phyloP scores from a whole-genome alignment of 257 asterid genomes.

The Sherardia arvensis region DNA sequence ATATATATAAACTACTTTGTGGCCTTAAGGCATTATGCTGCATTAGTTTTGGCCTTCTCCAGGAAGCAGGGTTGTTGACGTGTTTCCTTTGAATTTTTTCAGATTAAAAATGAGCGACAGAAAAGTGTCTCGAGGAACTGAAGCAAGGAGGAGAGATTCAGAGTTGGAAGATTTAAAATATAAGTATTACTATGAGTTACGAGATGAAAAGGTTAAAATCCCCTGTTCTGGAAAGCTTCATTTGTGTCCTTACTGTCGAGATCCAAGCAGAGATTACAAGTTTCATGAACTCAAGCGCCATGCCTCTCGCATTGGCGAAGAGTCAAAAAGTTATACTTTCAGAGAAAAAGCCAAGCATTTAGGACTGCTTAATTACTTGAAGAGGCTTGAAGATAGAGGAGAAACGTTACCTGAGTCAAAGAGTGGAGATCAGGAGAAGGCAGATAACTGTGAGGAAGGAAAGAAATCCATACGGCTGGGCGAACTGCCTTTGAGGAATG shows the following conservation, averaged over 20 bases:
- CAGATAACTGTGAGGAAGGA: slow-evolving; percentile 16
- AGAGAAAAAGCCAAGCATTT: slow-evolving; percentile 57
- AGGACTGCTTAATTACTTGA: slow-evolving; percentile 60
- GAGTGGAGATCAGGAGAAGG: slow-evolving; percentile 23
- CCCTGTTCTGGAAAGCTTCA: slow-evolving; percentile 37
- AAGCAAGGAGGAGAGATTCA: slow-evolving; percentile 12
- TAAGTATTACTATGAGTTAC: slow-evolving; percentile 43
- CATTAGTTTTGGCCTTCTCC: background rate
- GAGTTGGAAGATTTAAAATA: slow-evolving; percentile 46
- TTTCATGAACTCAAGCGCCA: slow-evolving; percentile 51
- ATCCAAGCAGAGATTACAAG: slow-evolving; percentile 36
- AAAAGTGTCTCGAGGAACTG: background rate
- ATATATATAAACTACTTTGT: no score
- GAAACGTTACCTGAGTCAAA: slow-evolving; percentile 15
- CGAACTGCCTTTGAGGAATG: slow-evolving; percentile 3
- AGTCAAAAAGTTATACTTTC: slow-evolving; percentile 54
- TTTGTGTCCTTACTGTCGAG: slow-evolving; percentile 56
- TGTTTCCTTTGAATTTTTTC: slow-evolving; percentile 2
- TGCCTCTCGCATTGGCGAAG: slow-evolving; percentile 52
- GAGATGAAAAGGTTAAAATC: slow-evolving; percentile 38
- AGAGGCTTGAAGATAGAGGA: slow-evolving; percentile 28
- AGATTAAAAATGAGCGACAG: slow-evolving; percentile 27
- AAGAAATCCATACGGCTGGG: slow-evolving; percentile 2
- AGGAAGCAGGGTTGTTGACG: background rate
- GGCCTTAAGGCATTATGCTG: background rate